Evolutionary conservation across 1,284 basidiomycete species (phyloP).

Genomic region (Mrakiaceae sp.): DNA sequence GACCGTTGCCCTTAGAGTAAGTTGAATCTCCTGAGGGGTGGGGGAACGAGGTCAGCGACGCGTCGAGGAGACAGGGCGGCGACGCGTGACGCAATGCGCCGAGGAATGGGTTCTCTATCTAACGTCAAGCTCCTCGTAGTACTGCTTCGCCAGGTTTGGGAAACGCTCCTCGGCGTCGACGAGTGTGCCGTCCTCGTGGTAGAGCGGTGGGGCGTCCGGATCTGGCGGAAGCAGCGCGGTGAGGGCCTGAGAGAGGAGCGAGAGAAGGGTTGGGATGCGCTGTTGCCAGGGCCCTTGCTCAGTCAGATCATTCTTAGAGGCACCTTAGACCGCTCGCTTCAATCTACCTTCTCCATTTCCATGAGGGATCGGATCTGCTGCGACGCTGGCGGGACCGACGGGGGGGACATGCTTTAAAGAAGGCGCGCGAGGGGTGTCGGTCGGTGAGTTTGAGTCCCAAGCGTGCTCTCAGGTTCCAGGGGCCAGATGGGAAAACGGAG

Average conservation of each 20-base stretch:
- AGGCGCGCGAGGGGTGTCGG: not conserved
- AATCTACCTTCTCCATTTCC: not conserved
- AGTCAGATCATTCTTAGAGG: not conserved
- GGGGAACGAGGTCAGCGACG: not conserved
- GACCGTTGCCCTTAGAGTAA: constrained; percentile 1
- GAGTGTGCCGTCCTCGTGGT: not conserved
- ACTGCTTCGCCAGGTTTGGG: not conserved
- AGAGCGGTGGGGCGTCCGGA: not conserved
- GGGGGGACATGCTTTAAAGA: not conserved
- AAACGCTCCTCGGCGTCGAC: constrained; percentile 1
- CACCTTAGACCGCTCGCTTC: too few species aligned
- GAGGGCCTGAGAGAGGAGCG: not conserved
- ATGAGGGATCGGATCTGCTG: not conserved
- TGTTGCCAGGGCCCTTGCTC: not conserved
- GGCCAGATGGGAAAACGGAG: not conserved
- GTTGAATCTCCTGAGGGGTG: not conserved
- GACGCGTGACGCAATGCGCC: not conserved
- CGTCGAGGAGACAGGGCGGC: not conserved
- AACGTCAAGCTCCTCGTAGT: constrained; percentile 3
- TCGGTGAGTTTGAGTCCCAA: too few species aligned
- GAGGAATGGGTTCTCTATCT: not conserved
- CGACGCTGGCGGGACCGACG: not conserved
- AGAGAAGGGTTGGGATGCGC: constrained; percentile 2
- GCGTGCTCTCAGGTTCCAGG: not conserved
- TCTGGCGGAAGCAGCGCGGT: constrained; percentile 1